These are phyloP conservation scores for Fusarium sp. DNA, from an alignment of 2,329 filamentous ascomycete species.

Conservation along the genomic window DNA sequence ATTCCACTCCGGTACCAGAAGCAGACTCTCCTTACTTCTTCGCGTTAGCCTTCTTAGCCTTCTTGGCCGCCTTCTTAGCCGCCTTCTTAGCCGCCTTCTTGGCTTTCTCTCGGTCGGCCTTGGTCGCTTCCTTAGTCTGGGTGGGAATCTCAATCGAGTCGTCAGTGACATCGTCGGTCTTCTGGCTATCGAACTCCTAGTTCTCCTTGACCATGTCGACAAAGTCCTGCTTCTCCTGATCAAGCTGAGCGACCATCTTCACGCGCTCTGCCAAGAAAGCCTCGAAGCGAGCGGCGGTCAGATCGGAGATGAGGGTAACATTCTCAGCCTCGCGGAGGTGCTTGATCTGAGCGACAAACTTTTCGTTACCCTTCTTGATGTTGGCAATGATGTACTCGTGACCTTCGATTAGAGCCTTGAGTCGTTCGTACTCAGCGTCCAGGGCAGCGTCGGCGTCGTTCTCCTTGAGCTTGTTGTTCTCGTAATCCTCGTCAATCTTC, in stretches of 20 bases:
- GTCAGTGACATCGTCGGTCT: not conserved
- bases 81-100: not conserved
- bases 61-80: not conserved
- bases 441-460: not conserved
- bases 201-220: not conserved
- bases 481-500: not conserved
- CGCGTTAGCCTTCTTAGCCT: not conserved
- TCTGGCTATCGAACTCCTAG: not conserved
- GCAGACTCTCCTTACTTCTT: not conserved
- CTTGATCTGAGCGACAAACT: not conserved
- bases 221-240: not conserved
- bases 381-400: not conserved
- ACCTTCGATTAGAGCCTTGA: not conserved
- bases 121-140: rapidly evolving
- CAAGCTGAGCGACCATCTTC: not conserved
- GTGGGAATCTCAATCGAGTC: not conserved
- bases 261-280: not conserved
- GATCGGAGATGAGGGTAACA: not conserved
- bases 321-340: rapidly evolving
- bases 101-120: not conserved
- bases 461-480: not conserved
- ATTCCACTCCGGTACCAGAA: rapidly evolving
- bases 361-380: not conserved
- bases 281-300: not conserved
- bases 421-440: not conserved